Base-by-base conservation (phyloP, 2,329 filamentous ascomycete species). In the Remersonia thermophila region DNA sequence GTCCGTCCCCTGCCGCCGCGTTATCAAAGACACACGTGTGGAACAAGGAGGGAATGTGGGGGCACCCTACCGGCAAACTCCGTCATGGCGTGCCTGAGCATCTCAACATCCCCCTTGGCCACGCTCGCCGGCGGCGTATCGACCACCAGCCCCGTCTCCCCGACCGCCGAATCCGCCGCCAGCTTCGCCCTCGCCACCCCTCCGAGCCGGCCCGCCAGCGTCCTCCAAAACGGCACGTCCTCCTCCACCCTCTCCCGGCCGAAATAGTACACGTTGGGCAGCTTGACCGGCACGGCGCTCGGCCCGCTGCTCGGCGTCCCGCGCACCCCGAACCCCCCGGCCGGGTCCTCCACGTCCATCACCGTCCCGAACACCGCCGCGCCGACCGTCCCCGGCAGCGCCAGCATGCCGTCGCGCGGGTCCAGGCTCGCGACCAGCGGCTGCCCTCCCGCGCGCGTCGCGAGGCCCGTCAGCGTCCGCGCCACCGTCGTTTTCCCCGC, bases 321-420 rank as follows among this genome's bases (percentile, higher is more conserved):
- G 11, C 87, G 87, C 78, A 86, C 95, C 8, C 91, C 91, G 78
- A 86, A 95, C 14, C 83, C 84, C 41, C 86, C 79, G 42, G 85
- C 80, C 51, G 89, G 83, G 2, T 68, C 65, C 49, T 73, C 70
- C 1, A 93, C 70, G 56, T 96, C 89, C 61, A 96, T 73, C 49
- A 93, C 73, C 0, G 82, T 85, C 8, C 82, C 82, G 53, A 93
- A 86, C 4, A 84, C 83, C n/a, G 82, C 80, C 0, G 87, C 84
- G 35, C 81, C 89, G 46, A 98, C 57, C 25, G 83, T 87, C 0
- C 87, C 87, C 0, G 91, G 80, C 16, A 89, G 64, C 35, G 73
- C 77, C 36, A 91, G 62, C 67, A 87, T 70, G 17, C 80, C 80
- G 61, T 96, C 85, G 43, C 72, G 71, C 2, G 86, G 79, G 52